These are phyloP conservation scores for Cryptosporidium canis DNA, from an alignment of 169 alveolate genomes.

Conservation along the genomic window DNA sequence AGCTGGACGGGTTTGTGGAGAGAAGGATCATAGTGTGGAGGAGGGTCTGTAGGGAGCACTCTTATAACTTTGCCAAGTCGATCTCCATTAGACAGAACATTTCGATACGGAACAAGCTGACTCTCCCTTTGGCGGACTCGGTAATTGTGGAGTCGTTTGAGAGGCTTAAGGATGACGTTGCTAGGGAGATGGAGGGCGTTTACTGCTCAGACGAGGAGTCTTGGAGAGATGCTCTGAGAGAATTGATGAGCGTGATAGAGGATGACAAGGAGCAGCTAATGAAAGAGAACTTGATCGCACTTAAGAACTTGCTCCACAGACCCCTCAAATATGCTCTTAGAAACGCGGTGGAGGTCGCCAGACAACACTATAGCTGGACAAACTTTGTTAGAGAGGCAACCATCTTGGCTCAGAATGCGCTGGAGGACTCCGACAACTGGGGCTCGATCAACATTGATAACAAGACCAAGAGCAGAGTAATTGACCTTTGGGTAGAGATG, in stretches of 20 bases:
- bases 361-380: slow-evolving; percentile 19
- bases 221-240: slow-evolving; percentile 47
- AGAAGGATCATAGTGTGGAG: background rate
- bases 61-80: slow-evolving; percentile 13
- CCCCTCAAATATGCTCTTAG: slow-evolving; percentile 43
- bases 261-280: slow-evolving; percentile 58
- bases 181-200: slow-evolving; percentile 34
- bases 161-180: background rate
- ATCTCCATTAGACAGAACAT: slow-evolving; percentile 41
- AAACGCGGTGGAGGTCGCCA: background rate
- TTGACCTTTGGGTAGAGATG: slow-evolving; percentile 45
- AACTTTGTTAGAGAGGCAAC: slow-evolving; percentile 45
- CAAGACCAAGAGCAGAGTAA: slow-evolving; percentile 17
- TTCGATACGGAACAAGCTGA: slow-evolving; percentile 36
- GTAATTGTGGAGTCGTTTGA: slow-evolving; percentile 8
- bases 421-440: slow-evolving; percentile 23
- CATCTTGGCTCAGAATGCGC: background rate
- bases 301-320: slow-evolving; percentile 51
- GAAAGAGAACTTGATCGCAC: slow-evolving; percentile 41
- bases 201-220: slow-evolving; percentile 33
- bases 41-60: slow-evolving; percentile 12
- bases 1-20: slow-evolving; percentile 8
- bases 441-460: slow-evolving; percentile 3
- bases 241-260: slow-evolving; percentile 20
- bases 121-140: slow-evolving; percentile 17